phyloP scores from a whole-genome alignment of 2,329 filamentous ascomycete genomes.

The Colletotrichum cordylinicola region DNA sequence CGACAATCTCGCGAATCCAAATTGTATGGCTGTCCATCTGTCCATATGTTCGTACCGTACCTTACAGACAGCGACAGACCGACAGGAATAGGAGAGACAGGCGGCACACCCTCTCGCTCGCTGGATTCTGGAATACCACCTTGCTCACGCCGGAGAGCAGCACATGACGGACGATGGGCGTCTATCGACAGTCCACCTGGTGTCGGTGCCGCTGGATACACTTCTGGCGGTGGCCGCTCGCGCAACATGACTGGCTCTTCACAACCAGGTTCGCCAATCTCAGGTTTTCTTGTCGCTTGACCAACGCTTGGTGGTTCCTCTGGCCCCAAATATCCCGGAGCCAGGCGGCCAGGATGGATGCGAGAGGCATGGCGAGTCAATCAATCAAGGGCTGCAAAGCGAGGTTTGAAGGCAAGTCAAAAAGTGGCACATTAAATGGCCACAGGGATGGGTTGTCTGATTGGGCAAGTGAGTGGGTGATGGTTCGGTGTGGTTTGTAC shows the following conservation, averaged over 20 bases:
- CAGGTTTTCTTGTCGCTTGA: not conserved
- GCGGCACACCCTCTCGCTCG: not conserved
- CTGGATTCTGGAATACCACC: not conserved
- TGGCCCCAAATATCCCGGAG: not conserved
- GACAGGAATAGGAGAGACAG: not conserved
- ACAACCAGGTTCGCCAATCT: not conserved
- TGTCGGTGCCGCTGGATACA: not conserved
- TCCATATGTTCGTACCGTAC: not conserved
- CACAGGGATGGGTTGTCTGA: conserved; percentile 10
- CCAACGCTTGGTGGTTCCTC: not conserved
- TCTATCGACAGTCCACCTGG: not conserved
- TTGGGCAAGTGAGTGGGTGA: not conserved
- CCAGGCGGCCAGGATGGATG: not conserved
- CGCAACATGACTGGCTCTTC: not conserved
- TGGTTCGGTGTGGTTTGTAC: conserved; percentile 15
- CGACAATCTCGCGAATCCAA: not conserved
- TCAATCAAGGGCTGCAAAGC: conserved; percentile 3
- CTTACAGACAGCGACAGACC: not conserved
- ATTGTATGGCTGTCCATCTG: not conserved
- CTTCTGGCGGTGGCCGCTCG: not conserved
- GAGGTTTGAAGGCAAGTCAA: conserved; percentile 3
- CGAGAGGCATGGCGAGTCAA: conserved; percentile 8
- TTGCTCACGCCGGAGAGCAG: not conserved
- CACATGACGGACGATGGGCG: not conserved
- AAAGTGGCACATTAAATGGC: conserved; percentile 10